Percentiles rank a stretch among this genome's conserved stretches.
Conservation (phyloP, 768 basidiomycete species). For the Russula earlei region DNA sequence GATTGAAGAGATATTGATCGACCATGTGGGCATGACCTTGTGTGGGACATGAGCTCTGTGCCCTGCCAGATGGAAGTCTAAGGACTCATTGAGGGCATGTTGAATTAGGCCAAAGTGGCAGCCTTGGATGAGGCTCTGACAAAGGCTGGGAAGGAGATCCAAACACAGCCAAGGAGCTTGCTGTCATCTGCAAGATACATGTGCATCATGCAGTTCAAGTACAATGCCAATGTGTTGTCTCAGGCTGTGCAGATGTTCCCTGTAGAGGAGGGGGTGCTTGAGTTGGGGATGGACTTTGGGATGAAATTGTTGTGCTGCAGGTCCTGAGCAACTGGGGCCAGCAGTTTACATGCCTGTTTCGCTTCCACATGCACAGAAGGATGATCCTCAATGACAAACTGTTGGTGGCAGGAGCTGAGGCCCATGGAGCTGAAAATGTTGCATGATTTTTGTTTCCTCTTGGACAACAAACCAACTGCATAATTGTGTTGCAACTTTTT, state of each 20-base stretch:
- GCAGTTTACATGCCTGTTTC: constrained; percentile 83
- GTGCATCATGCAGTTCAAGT: constrained; percentile 38
- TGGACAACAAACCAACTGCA: too few species aligned
- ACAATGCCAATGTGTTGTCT: constrained; percentile 35
- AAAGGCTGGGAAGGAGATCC: constrained; percentile 20
- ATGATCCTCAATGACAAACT: constrained; percentile 28
- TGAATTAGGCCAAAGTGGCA: constrained; percentile 53
- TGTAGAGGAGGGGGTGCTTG: constrained; percentile 44
- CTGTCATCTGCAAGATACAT: constrained; percentile 28
- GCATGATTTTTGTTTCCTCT: too few species aligned
- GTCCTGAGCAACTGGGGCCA: constrained; percentile 85
- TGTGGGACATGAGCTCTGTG: constrained; percentile 71
- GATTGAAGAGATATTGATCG: constrained; percentile 65
- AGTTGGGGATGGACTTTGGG: constrained; percentile 73
- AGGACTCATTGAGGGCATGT: constrained; percentile 74
- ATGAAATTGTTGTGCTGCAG: constrained; percentile 70
- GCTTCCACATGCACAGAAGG: constrained; percentile 71
- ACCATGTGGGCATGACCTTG: constrained; percentile 77
- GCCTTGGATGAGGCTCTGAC: constrained; percentile 38
- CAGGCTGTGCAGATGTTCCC: constrained; percentile 43
- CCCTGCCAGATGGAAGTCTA: constrained; percentile 86
- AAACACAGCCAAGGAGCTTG: constrained; percentile 25
- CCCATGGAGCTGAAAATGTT: too few species aligned
- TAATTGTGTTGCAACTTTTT: too few species aligned
- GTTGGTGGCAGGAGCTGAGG: too few species aligned